Conservation (phyloP, 345 rosid species). For the Raphanus sativus region DNA sequence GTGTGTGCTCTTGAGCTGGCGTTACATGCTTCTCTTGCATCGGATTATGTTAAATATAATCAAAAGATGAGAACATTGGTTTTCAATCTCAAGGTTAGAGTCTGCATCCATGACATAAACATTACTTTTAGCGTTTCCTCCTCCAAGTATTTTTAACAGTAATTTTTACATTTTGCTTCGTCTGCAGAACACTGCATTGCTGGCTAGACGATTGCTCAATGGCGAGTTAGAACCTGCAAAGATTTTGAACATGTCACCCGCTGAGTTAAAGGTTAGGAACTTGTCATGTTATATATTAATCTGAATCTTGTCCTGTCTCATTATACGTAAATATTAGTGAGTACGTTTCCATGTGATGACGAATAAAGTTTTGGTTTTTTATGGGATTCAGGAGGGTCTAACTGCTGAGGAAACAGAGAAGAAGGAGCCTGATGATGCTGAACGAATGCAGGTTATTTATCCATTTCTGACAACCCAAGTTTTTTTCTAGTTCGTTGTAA, state of each 20-base stretch:
- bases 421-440: slow-evolving; percentile 84
- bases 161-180: background rate
- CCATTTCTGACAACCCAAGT: background rate
- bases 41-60: slow-evolving; percentile 85
- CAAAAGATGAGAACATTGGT: slow-evolving; percentile 78
- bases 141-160: background rate
- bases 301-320: no score
- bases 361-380: background rate
- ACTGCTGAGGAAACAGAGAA: slow-evolving; percentile 78
- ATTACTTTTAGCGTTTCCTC: background rate
- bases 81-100: slow-evolving; percentile 83
- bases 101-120: slow-evolving; percentile 11
- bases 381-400: slow-evolving; percentile 72
- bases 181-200: slow-evolving; percentile 54
- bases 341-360: no score
- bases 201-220: slow-evolving; percentile 75
- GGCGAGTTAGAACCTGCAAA: slow-evolving; percentile 81
- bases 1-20: slow-evolving; percentile 84
- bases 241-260: slow-evolving; percentile 86
- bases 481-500: background rate
- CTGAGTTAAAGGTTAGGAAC: slow-evolving; percentile 69
- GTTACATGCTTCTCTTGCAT: slow-evolving; percentile 63
- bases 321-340: no score
- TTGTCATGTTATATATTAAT: background rate
- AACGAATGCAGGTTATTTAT: slow-evolving; percentile 72